Conservation (phyloP, 352 stramenopile species). For the Paralagenidium karlingii region DNA sequence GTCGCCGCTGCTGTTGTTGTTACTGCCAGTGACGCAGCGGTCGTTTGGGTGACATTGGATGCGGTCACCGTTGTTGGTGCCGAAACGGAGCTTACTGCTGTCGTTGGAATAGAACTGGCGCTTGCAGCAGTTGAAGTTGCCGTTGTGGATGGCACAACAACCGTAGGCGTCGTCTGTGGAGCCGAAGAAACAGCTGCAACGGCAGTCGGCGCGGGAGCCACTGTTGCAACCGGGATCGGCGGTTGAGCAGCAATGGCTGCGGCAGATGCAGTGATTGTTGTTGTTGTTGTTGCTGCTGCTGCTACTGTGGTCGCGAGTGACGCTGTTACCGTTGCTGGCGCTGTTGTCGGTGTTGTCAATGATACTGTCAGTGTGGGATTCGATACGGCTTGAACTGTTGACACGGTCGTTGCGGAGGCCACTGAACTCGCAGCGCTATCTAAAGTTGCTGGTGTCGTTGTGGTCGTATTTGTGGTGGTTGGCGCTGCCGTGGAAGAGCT, state of each 20-base stretch:
- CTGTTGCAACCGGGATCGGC: constrained; percentile 1
- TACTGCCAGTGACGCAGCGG: no score
- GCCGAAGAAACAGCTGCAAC: no score
- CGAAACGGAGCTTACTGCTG: no score
- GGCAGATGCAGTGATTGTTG: constrained; percentile 8
- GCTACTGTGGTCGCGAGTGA: neutral
- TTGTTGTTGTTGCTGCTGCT: constrained; percentile 7
- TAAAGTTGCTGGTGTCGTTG: constrained; percentile 2
- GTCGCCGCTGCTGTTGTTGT: constrained; percentile 4
- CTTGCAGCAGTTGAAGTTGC: constrained; percentile 1
- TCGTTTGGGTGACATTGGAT: no score
- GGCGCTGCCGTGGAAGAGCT: constrained; percentile 1
- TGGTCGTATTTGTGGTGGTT: neutral
- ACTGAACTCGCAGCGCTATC: neutral
- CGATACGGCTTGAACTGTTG: neutral
- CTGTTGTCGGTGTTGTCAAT: neutral
- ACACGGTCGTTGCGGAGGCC: neutral
- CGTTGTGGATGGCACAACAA: constrained; percentile 4
- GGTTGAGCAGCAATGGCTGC: neutral
- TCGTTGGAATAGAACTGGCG: neutral
- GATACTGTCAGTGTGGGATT: no score
- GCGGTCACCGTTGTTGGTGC: no score
- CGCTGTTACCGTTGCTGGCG: constrained; percentile 1
- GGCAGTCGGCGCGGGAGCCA: constrained; percentile 6
- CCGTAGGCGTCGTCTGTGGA: no score